Conservation (phyloP, 2,329 filamentous ascomycete species). For the Penicillium crustosum region DNA sequence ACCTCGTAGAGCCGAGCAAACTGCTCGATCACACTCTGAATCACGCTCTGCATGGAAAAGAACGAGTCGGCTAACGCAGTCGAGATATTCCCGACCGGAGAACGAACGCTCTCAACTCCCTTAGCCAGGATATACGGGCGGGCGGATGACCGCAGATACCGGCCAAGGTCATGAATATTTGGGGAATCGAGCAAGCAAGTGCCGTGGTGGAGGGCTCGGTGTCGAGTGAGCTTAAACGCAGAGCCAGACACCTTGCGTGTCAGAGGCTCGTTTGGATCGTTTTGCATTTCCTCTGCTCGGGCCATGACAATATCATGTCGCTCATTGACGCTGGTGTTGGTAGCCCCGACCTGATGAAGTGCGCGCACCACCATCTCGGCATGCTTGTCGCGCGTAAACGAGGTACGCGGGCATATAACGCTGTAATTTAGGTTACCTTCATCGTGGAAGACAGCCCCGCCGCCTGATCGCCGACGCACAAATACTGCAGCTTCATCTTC, state of each 20-base stretch:
- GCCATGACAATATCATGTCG: constrained; percentile 90
- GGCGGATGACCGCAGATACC: constrained; percentile 74
- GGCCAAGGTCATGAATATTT: constrained; percentile 67
- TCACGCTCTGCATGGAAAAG: constrained; percentile 50
- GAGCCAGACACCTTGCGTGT: constrained; percentile 86
- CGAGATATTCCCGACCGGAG: constrained; percentile 75
- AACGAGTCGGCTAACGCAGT: constrained; percentile 51
- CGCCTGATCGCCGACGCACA: constrained; percentile 81
- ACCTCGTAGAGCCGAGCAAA: constrained; percentile 68
- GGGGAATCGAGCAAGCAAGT: constrained; percentile 81
- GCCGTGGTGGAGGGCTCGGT: constrained; percentile 84
- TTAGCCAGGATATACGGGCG: constrained; percentile 73
- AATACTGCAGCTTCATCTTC: constrained; percentile 53
- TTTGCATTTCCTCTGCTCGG: constrained; percentile 27
- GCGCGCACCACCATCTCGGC: constrained; percentile 92
- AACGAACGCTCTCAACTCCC: constrained; percentile 89
- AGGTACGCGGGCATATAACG: constrained; percentile 75
- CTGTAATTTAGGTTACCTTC: constrained; percentile 91
- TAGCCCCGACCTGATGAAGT: constrained; percentile 52
- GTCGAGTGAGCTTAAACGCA: constrained; percentile 85
- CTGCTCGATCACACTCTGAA: constrained; percentile 59
- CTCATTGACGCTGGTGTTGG: constrained; percentile 74
- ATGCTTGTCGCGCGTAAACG: constrained; percentile 81
- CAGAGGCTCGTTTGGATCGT: constrained; percentile 29
- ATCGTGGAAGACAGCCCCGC: constrained; percentile 94